These are phyloP conservation scores for Orbilia brochopaga DNA, from an alignment of 2,329 filamentous ascomycete genomes.

Conservation along the genomic window DNA sequence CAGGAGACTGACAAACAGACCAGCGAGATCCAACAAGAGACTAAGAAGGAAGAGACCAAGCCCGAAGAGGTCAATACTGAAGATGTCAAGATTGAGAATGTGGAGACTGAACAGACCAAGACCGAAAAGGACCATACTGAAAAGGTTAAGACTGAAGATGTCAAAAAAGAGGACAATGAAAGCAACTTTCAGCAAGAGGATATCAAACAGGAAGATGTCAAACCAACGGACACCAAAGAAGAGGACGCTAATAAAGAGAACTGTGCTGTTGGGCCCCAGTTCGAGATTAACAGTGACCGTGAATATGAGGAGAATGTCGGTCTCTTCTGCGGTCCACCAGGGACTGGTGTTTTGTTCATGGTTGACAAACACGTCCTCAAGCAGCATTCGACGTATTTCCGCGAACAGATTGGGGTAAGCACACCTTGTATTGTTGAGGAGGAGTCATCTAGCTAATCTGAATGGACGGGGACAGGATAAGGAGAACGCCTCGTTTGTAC, in stretches of 20 bases:
- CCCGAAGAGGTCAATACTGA: too few relatives aligned
- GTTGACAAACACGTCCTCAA: slow-evolving; percentile 9
- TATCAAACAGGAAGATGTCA: neutral
- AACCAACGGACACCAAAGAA: too few relatives aligned
- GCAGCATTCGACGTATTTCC: slow-evolving; percentile 13
- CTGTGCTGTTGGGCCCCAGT: too few relatives aligned
- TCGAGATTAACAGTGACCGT: slow-evolving; percentile 20
- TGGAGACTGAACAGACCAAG: too few relatives aligned
- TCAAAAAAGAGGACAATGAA: too few relatives aligned
- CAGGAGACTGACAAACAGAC: neutral
- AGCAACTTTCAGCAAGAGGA: too few relatives aligned
- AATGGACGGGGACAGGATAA: neutral
- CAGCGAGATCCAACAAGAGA: neutral
- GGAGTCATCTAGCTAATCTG: neutral
- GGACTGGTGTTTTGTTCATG: slow-evolving; percentile 4
- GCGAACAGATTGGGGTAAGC: slow-evolving; percentile 12
- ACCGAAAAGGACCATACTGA: too few relatives aligned
- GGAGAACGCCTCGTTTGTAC: neutral
- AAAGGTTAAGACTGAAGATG: too few relatives aligned
- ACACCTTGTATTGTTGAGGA: neutral
- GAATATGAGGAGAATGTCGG: slow-evolving; percentile 21
- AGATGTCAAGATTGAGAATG: too few relatives aligned
- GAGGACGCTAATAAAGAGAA: too few relatives aligned
- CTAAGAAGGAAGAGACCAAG: neutral
- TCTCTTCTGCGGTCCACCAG: slow-evolving; percentile 14